phyloP scores from a whole-genome alignment of 345 rosid genomes.

The Salix udensis region DNA sequence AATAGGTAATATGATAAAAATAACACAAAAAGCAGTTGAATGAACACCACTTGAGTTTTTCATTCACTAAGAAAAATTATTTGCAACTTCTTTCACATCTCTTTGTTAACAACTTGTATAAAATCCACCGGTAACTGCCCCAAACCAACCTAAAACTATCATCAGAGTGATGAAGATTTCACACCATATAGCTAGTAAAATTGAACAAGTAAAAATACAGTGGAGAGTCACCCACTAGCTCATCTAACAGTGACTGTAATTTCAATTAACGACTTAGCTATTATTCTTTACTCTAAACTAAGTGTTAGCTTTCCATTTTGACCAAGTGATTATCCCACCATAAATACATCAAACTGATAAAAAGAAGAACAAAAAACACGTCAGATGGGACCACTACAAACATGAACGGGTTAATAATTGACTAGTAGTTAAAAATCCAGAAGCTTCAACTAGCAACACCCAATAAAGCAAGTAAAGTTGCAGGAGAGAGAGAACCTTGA shows the following conservation, averaged over 20 bases:
- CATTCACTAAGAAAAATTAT: background rate
- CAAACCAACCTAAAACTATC: background rate
- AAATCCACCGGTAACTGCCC: background rate
- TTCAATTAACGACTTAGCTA: background rate
- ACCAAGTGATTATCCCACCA: background rate
- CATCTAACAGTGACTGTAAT: background rate
- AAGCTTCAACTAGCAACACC: background rate
- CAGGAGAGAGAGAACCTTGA: constrained; percentile 50
- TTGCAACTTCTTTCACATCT: background rate
- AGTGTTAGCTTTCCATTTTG: background rate
- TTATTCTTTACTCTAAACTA: background rate
- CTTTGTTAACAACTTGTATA: background rate
- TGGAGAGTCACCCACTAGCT: background rate
- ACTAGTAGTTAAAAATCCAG: background rate
- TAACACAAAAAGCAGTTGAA: background rate
- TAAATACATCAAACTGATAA: background rate
- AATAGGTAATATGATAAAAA: constrained; percentile 1
- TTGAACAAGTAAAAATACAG: background rate
- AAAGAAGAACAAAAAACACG: background rate
- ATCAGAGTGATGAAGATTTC: background rate
- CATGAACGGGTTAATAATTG: background rate
- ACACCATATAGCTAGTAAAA: background rate
- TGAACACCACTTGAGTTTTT: background rate
- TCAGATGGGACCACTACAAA: background rate
- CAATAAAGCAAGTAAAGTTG: constrained; percentile 8